Evolutionary conservation across 2,329 filamentous ascomycete genomes (phyloP), one percentile per base, ranked within the genome.

Genomic region (Coniochaeta ligniaria): DNA sequence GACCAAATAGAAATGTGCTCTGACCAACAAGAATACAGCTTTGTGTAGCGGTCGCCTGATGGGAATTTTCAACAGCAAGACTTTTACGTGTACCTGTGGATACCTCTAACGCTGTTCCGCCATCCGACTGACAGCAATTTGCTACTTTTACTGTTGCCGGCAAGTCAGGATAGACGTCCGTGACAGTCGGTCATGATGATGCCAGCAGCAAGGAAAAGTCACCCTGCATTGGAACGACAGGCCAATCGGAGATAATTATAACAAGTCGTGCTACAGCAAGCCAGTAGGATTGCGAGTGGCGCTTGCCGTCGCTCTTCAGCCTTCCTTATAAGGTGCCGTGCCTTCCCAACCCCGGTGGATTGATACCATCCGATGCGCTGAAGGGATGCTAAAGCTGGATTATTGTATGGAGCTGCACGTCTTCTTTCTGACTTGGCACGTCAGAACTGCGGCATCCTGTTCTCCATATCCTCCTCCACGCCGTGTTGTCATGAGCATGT

Each of bases 1-100:
- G 56, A 58, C 56, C 59, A 58, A 61, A 60, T 56, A 38, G 55
- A 63, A 52, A 57, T n/a, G 8, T 20, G 56, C 45, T 56, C 57
- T 56, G 54, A 57, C 62, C 62, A 62, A 60, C 59, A 57, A 61
- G 54, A 50, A 36, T 3, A 17, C n/a, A 54, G 24, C 56, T 31
- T 45, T 41, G 8, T 16, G 24, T 20, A 35, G 38, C 38, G 36
- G 38, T 41, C 24, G 35, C 38, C 56, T 41, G 28, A 31, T 28
- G 35, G 35, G 56, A 26, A 36, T 58, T 58, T 57, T 57, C 36
- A n/a, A 41, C 33, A 22, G 35, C 28, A 58, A 45, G 56, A 58
- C 24, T 45, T 58, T 58, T 58, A 58, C 56, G 35, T 36, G 17
- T 36, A 36, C 22, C 31, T 31, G 24, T 28, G 20, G 47, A 52